Evolutionary conservation across 495 filamentous ascomycete genomes (phyloP), one percentile per base, ranked within the genome.

Genomic region (Aspergillus nanangensis): DNA sequence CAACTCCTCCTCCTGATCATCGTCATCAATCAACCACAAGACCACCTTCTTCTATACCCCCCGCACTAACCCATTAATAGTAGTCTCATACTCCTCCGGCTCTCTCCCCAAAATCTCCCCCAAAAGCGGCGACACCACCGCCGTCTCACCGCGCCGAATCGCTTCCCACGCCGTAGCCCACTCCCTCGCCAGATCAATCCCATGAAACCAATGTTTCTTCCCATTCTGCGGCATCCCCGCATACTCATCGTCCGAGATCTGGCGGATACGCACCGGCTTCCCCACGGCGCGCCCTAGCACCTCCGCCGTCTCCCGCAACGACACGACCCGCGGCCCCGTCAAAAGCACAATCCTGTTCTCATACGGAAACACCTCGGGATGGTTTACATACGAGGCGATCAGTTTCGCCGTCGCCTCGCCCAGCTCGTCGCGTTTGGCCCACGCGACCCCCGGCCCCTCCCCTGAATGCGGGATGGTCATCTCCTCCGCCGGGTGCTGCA

Each of bases 401-500:
- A 75, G 38, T 36, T 52, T 60, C 8, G 69, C 70, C 3, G 58
- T 60, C 4, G 67, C 71, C 51, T 75, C 71, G n/a, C 70, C 72
- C 3, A 75, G 58, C 44, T 79, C 74, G 22, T 77, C 74, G 8
- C 66, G 59, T 47, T 74, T 78, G 2, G 66, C 75, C 74, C 76
- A 79, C n/a, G 75, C 58, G 0, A 79, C 58, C 0, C 75, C 76
- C 0, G 68, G 65, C 0, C 67, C 71, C 0, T 38, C 36, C 2
- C 75, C 76, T 15, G 70, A 55, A 45, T 78, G 76, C 25, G 76
- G 76, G 42, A 81, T 74, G 1, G 57, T 56, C 7, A 81, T 66
- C 48, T 78, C 70, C 8, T 56, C 44, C 4, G 27, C 38, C 3
- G 66, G 52, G 9, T 55, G 27, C 1, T 38, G 24, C 0, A 66